Base-by-base conservation (phyloP, 2,329 filamentous ascomycete species). In the Conoideocrella luteorostrata region DNA sequence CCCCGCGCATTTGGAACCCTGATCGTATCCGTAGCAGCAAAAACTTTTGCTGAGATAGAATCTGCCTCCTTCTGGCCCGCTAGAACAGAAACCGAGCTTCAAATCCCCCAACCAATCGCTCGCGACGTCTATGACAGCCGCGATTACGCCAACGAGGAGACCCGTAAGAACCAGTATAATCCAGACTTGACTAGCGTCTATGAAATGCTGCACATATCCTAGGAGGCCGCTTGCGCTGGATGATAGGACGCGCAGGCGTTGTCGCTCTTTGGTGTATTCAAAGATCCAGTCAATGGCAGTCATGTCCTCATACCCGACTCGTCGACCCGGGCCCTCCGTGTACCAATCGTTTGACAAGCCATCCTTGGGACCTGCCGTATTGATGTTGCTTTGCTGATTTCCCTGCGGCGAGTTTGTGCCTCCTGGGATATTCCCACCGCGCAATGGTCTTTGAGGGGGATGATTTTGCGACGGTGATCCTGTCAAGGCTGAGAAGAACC, bases 271-370 rank as follows among this genome's bases (percentile, higher is more conserved):
- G 41, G 87, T 93, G 60, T 97, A 95, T 65, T 98, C 93, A 56
- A 95, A 97, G 60, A 97, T 97, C 93, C 93, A 98, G 69, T 98
- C 93, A 62, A 98, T 98, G 46, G 93, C 91, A 13, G 91, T 96
- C 62, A 96, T 73, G 66, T 98, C 86, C 59, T 96, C 91, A 68
- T 98, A 98, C 43, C 87, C 91, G 29, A 96, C 90, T 58, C 93
- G 80, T 42, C 88, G 80, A 1, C 90, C 90, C 0, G 88, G 89
- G 1, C 88, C 89, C 64, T 96, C 91, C 38, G 84, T 76, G 60
- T 94, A 86, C 91, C 91, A 97, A 63, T 97, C 91, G 36, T 74
- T 62, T 4, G 73, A 64, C 23, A 61, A 57, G 41, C 66, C 70
- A 53, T 78, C 72, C 50, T 79, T 77, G 29, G 60, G 48, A 7